These are phyloP conservation scores for Thalassiosira livingstoniorum DNA, from an alignment of 352 stramenopile genomes.

Conservation along the genomic window DNA sequence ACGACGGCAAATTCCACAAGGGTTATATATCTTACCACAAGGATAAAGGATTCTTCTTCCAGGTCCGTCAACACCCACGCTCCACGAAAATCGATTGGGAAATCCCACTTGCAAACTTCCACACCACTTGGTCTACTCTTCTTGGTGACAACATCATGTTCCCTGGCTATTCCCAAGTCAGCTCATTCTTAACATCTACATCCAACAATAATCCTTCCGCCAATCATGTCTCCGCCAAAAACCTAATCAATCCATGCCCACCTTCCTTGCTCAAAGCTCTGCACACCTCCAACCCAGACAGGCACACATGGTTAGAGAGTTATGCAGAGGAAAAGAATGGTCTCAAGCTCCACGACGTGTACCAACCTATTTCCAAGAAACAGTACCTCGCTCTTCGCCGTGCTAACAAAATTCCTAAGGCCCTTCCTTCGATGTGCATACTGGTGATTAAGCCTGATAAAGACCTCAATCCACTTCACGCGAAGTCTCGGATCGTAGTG, in stretches of 20 bases:
- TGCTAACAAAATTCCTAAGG: too few relatives aligned
- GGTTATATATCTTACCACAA: slow-evolving; percentile 3
- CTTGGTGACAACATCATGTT: slow-evolving; percentile 22
- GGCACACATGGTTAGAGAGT: slow-evolving; percentile 10
- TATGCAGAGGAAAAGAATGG: slow-evolving; percentile 26
- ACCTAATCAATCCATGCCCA: slow-evolving; percentile 14
- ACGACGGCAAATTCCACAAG: too few relatives aligned
- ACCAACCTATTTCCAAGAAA: too few relatives aligned
- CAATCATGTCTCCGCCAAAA: slow-evolving; percentile 18
- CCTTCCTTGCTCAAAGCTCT: slow-evolving; percentile 18
- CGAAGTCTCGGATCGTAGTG: too few relatives aligned
- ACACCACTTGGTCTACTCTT: slow-evolving; percentile 2
- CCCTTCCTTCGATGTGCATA: too few relatives aligned
- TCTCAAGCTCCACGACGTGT: too few relatives aligned
- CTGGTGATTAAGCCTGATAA: too few relatives aligned
- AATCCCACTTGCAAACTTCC: slow-evolving; percentile 20
- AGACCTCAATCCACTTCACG: too few relatives aligned
- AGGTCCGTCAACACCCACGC: neutral
- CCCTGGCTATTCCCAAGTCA: slow-evolving; percentile 20
- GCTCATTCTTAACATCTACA: slow-evolving; percentile 8
- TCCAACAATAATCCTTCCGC: slow-evolving; percentile 16
- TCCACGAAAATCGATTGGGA: slow-evolving; percentile 14
- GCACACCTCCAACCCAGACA: slow-evolving; percentile 22
- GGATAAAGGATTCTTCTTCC: neutral
- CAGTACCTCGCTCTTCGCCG: too few relatives aligned